Conservation (phyloP, 306 rosid species). For the Lotus japonicus region DNA sequence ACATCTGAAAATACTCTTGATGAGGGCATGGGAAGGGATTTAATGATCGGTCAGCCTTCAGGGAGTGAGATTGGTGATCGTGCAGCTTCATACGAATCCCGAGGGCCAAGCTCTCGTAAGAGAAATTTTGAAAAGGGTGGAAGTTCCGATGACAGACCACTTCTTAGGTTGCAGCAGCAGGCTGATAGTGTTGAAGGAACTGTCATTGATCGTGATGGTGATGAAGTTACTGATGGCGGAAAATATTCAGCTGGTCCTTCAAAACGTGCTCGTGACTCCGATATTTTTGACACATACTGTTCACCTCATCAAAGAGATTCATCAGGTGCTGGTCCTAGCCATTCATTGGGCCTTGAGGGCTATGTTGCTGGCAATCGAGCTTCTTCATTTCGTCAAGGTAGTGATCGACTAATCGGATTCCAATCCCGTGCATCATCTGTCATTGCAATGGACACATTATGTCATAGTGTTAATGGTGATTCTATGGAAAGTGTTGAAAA, state of each 20-base stretch:
- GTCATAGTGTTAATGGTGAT: slow-evolving; percentile 73
- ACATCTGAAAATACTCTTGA: slow-evolving; percentile 62
- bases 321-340: slow-evolving; percentile 92
- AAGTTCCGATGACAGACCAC: slow-evolving; percentile 71
- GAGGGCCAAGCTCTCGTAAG: slow-evolving; percentile 97
- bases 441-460: slow-evolving; percentile 93
- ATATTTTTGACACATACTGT: slow-evolving; percentile 62
- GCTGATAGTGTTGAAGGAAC: slow-evolving; percentile 99
- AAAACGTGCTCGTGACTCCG: slow-evolving; percentile 83
- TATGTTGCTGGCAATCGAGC: slow-evolving; percentile 52
- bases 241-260: slow-evolving; percentile 93
- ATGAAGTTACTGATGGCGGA: slow-evolving; percentile 86
- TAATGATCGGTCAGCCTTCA: slow-evolving; percentile 92
- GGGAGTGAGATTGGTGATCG: slow-evolving; percentile 98
- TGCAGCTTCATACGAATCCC: slow-evolving; percentile 93
- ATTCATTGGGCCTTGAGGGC: slow-evolving; percentile 76
- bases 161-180: slow-evolving; percentile 79
- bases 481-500: slow-evolving; percentile 99
- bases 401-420: slow-evolving; percentile 52
- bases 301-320: slow-evolving; percentile 72
- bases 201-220: slow-evolving; percentile 95
- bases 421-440: slow-evolving; percentile 95
- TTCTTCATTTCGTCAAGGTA: slow-evolving; percentile 67
- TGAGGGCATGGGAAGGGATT: slow-evolving; percentile 94
- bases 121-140: slow-evolving; percentile 85